phyloP scores from a whole-genome alignment of 176 grass and related monocot genomes.

The Melocanna baccifera region DNA sequence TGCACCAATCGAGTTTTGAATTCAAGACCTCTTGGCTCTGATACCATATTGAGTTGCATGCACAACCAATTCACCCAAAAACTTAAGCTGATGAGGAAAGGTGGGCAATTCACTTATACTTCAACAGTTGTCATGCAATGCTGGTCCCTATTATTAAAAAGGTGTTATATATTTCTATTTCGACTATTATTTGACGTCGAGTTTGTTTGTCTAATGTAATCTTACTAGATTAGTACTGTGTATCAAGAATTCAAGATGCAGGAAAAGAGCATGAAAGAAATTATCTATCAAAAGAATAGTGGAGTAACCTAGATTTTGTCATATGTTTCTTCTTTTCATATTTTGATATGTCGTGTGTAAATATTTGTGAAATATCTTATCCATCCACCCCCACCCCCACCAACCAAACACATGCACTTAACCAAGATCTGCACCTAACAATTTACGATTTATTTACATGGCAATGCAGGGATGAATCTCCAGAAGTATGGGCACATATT shows the following conservation, averaged over 20 bases:
- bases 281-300: background rate
- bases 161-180: constrained; percentile 8
- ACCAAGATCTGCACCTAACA: background rate
- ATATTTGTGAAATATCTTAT: background rate
- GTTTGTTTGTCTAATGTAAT: background rate
- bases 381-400: background rate
- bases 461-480: constrained; percentile 75
- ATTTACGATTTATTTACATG: constrained; percentile 14
- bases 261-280: background rate
- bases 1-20: too few relatives aligned
- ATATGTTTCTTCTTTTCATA: background rate
- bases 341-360: background rate
- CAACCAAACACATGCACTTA: background rate
- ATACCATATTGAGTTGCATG: too few relatives aligned
- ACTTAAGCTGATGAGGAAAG: too few relatives aligned
- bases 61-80: too few relatives aligned
- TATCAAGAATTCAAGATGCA: background rate
- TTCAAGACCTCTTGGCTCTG: too few relatives aligned
- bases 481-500: constrained; percentile 78
- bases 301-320: background rate
- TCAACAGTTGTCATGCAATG: too few relatives aligned
- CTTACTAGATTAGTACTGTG: background rate
- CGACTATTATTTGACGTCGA: background rate
- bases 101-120: too few relatives aligned
- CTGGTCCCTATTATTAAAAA: too few relatives aligned